Base-by-base conservation (phyloP, 2,329 filamentous ascomycete genomes). In the Clonostachys chloroleuca region DNA sequence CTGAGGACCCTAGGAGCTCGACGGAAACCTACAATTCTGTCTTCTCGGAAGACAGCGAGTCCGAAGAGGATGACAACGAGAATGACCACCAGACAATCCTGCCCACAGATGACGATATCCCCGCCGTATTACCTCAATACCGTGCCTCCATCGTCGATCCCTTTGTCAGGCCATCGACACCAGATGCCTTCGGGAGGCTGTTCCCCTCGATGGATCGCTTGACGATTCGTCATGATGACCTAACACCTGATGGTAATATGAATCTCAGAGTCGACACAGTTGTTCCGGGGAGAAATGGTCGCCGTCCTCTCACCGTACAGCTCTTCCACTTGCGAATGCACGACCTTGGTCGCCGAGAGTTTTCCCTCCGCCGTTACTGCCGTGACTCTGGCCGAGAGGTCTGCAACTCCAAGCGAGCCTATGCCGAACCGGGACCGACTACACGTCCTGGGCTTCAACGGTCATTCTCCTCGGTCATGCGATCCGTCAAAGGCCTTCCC, bases 321-420 rank as follows among this genome's bases (percentile, higher is more conserved):
- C 83, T 99, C 43, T 97, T 96, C 68, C 92, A 99, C 66, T 75
- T 97, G 50, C 87, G 91, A 58, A 96, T 99, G 90, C 86, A 96
- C 63, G 90, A 97, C 65, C 73, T 97, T 47, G 84, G 83, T 59
- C 84, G 83, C 56, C 83, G 94, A 44, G 88, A 95, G 51, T 96
- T 96, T 67, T 96, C 92, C 1, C 76, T 97, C 30, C 84, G 92
- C 33, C 83, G 92, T 43, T 97, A 99, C 67, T 94, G 89, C 65
- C 84, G 94, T 48, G 88, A 95, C 52, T 96, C 92, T 33, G 92
- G 94, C 18, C 85, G 92, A 43, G 92, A 97, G 67, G 87, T 97
- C 16, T 96, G 92, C 71, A 89, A 88, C 66, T 86, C 89, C 16
- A 84, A 84, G 61, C 80, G 87, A 52, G 87, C 86, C 62, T 85